Conservation (phyloP, 2,329 filamentous ascomycete genomes). For the Penicillium sp. region DNA sequence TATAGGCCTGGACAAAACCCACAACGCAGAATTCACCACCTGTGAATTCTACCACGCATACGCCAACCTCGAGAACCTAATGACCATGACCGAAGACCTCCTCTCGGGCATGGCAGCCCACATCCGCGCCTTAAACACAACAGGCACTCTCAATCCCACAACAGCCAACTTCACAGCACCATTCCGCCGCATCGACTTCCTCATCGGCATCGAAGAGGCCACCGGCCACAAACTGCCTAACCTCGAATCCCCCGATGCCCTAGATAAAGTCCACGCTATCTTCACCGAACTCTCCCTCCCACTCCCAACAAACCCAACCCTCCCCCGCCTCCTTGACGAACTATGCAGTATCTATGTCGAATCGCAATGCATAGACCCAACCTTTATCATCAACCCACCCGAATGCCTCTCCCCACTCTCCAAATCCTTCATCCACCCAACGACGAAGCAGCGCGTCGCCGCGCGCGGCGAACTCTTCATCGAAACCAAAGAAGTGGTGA, state of each 20-base stretch:
- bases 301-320: constrained; percentile 54
- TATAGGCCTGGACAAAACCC: constrained; percentile 71
- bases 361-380: constrained; percentile 67
- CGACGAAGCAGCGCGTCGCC: constrained; percentile 69
- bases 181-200: constrained; percentile 72
- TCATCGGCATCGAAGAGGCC: constrained; percentile 71
- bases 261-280: constrained; percentile 57
- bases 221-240: constrained; percentile 67
- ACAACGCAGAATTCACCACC: constrained; percentile 96
- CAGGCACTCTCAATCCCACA: constrained; percentile 49
- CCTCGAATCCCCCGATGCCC: constrained; percentile 56
- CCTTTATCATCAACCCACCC: constrained; percentile 88
- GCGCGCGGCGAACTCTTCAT: constrained; percentile 86
- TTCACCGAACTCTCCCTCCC: constrained; percentile 53
- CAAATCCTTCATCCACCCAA: constrained; percentile 75
- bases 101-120: constrained; percentile 60
- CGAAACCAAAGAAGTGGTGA: constrained; percentile 76
- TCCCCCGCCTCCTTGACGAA: constrained; percentile 75
- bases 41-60: constrained; percentile 96
- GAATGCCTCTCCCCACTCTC: constrained; percentile 87
- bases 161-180: constrained; percentile 58
- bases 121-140: constrained; percentile 47
- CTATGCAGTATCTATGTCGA: constrained; percentile 77
- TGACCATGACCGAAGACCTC: constrained; percentile 71
- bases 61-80: constrained; percentile 71